Percentiles rank a stretch among this genome's conserved stretches.
phyloP scores from a whole-genome alignment of 2,329 filamentous ascomycete species.

The Piedraia hortae region DNA sequence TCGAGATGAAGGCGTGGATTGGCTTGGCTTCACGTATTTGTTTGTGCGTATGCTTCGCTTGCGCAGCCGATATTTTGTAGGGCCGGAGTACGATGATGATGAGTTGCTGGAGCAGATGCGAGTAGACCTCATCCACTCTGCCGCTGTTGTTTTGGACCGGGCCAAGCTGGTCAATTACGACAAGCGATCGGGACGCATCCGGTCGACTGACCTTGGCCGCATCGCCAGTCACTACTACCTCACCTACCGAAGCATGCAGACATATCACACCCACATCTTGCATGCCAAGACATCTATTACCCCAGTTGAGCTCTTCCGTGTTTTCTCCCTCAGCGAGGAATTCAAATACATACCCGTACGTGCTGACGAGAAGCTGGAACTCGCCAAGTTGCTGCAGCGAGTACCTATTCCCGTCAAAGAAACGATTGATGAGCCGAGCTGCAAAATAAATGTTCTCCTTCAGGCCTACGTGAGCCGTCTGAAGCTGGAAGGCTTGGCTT shows the following conservation, averaged over 20 bases:
- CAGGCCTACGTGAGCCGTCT: conserved; percentile 92
- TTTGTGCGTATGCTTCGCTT: conserved; percentile 95
- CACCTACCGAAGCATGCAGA: conserved; percentile 83
- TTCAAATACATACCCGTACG: conserved; percentile 98
- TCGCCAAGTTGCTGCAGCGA: conserved; percentile 66
- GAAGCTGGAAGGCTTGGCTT: conserved; percentile 70
- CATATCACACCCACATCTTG: conserved; percentile 85
- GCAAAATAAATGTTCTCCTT: conserved; percentile 91
- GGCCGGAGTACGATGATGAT: conserved; percentile 83
- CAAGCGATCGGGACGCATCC: conserved; percentile 66
- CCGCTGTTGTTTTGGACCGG: conserved; percentile 62
- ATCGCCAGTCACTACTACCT: conserved; percentile 98
- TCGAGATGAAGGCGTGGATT: conserved; percentile 91
- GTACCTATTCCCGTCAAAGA: conserved; percentile 96
- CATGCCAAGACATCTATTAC: conserved; percentile 46
- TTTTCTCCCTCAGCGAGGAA: conserved; percentile 86
- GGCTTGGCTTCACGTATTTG: conserved; percentile 93
- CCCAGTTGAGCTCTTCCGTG: conserved; percentile 83
- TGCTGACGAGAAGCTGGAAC: conserved; percentile 88
- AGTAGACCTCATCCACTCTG: conserved; percentile 90
- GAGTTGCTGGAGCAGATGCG: conserved; percentile 80
- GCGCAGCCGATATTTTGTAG: conserved; percentile 82
- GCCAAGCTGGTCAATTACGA: conserved; percentile 85
- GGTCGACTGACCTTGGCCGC: conserved; percentile 76
- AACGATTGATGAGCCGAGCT: conserved; percentile 83